Evolutionary conservation across 345 rosid genomes (phyloP), one percentile per base, ranked within the genome.

Genomic region (Clarkia xantiana): DNA sequence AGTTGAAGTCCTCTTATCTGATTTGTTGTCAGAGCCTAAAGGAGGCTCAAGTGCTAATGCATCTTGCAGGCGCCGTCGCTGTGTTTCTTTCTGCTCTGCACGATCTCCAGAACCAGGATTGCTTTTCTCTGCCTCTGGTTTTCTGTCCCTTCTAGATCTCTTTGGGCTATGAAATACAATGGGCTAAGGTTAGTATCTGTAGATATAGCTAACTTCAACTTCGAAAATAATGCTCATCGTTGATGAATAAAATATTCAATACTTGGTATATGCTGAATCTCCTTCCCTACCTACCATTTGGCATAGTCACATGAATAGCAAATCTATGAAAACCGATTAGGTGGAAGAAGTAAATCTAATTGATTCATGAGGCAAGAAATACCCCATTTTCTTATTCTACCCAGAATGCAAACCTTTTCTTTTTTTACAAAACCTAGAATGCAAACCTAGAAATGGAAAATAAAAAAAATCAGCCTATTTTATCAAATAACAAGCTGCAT

Each of bases 141-240:
- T 80, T 16, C 73, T 85, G 61, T 76, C 82, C 70, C 84, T 81
- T 63, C 90, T 74, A 12, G 84, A 76, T 55, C 82, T 86, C 71
- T 91, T 84, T 29, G 90, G 95, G 61, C 95, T 86, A 29, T 23
- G 29, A 23, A 23, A 23, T 29, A 29, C 36, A 29, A 29, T 29
- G 5, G 36, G 4, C 36, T 29, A 29, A 29, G 36, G 36, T 29
- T 29, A 29, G 8, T 29, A 29, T 29, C 36, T 29, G 36, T 10
- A 29, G 1, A 29, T 29, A 29, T 5, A 5, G 36, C 36, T 3
- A 29, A 29, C 36, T 29, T 29, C 36, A 29, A 29, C 36, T 29
- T 3, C 36, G 36, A 3, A 29, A 29, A 29, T 10, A 2, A 29
- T 7, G 36, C 36, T 5, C 0, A 29, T 2, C 7, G 8, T 29